phyloP scores from a whole-genome alignment of 176 grass and related monocot species.

The Lolium rigidum region DNA sequence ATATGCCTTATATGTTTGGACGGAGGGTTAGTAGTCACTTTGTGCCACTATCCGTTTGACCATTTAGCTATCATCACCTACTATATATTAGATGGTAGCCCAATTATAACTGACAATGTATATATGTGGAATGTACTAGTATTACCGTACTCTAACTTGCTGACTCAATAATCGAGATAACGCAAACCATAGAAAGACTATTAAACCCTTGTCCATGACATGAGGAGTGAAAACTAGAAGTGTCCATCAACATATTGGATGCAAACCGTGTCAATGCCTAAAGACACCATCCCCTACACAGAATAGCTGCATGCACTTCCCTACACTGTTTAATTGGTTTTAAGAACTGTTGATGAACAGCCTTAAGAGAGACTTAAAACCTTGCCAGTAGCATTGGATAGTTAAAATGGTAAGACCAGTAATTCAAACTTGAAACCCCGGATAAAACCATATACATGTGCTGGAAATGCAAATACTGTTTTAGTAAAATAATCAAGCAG shows the following conservation, averaged over 20 bases:
- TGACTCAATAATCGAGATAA: background rate
- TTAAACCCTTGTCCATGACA: background rate
- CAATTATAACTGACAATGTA: background rate
- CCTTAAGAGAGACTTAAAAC: slow-evolving; percentile 11
- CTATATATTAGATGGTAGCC: slow-evolving; percentile 20
- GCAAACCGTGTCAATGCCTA: slow-evolving; percentile 6
- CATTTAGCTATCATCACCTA: slow-evolving; percentile 11
- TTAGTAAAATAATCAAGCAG: slow-evolving; percentile 33
- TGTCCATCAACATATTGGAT: background rate
- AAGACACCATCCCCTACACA: slow-evolving; percentile 17
- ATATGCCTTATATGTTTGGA: too few species aligned
- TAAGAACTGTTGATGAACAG: slow-evolving; percentile 1
- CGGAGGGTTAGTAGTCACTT: background rate
- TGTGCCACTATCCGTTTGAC: slow-evolving; percentile 19
- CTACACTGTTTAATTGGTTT: background rate
- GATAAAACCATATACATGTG: background rate
- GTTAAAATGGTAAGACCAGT: slow-evolving; percentile 15
- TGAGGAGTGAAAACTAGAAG: background rate
- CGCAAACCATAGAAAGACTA: slow-evolving; percentile 3
- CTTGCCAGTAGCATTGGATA: slow-evolving; percentile 3
- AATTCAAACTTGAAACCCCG: slow-evolving; percentile 14
- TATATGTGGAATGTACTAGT: background rate
- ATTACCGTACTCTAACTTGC: slow-evolving; percentile 16
- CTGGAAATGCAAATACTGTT: slow-evolving; percentile 28
- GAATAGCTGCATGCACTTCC: background rate